A percentile compares a stretch with the other conserved stretches of the same genome.
Conservation (phyloP, 106 monocot species). For the Triglochin maritima region DNA sequence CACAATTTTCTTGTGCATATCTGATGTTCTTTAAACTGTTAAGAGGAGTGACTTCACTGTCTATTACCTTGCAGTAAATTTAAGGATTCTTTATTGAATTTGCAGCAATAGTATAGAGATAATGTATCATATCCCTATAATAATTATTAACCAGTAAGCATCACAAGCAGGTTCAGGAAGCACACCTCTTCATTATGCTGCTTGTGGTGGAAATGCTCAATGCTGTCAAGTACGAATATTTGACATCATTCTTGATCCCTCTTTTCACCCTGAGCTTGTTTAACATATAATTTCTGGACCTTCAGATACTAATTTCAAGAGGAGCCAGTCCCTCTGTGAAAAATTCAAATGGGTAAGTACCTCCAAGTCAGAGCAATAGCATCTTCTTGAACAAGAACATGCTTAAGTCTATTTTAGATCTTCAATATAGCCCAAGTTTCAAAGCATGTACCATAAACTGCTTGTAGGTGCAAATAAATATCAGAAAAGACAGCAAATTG, state of each 20-base stretch:
- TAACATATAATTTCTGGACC: background rate
- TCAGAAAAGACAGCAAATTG: too few species aligned
- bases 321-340: conserved; percentile 67
- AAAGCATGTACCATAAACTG: too few species aligned
- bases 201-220: conserved; percentile 79
- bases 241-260: background rate
- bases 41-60: too few species aligned
- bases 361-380: background rate
- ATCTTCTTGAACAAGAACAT: too few species aligned
- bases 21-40: too few species aligned
- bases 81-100: too few species aligned
- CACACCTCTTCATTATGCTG: conserved; percentile 87
- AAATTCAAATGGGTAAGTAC: conserved; percentile 80
- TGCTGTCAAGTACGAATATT: conserved; percentile 62
- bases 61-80: too few species aligned
- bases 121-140: background rate
- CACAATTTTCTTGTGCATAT: too few species aligned
- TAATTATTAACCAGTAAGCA: background rate
- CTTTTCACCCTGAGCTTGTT: background rate
- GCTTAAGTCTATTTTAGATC: too few species aligned
- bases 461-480: too few species aligned
- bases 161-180: conserved; percentile 54
- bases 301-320: conserved; percentile 80
- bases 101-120: too few species aligned
- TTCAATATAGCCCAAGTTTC: too few species aligned